Percentiles rank a stretch among this genome's conserved stretches.
These are phyloP conservation scores for Pseudoscleropodium purum DNA, from an alignment of 225 moss, liverwort and hornwort genomes.

Conservation along the genomic window DNA sequence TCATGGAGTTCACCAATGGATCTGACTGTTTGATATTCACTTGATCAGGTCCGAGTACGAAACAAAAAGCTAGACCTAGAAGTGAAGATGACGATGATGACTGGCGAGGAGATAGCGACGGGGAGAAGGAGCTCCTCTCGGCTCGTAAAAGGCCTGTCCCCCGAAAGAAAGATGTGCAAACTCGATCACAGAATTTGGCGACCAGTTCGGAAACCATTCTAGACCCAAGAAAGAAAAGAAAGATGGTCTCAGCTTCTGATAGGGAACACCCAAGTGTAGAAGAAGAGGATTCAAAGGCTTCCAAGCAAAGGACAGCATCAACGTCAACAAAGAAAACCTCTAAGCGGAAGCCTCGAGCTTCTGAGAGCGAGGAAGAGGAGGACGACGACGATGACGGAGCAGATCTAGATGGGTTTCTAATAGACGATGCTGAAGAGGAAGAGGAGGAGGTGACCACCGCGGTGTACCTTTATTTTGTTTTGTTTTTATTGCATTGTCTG, in stretches of 20 bases:
- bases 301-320: background rate
- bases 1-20: background rate
- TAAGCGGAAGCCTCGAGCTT: background rate
- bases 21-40: background rate
- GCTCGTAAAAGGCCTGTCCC: background rate
- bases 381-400: slow-evolving; percentile 19
- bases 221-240: slow-evolving; percentile 1
- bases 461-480: background rate
- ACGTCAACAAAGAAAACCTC: background rate
- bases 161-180: background rate
- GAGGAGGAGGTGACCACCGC: slow-evolving; percentile 7
- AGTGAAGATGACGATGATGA: slow-evolving; percentile 20
- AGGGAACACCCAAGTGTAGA: background rate
- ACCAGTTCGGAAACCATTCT: background rate
- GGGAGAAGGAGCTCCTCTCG: slow-evolving; percentile 7
- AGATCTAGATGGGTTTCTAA: slow-evolving; percentile 30
- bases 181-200: slow-evolving; percentile 5
- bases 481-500: background rate
- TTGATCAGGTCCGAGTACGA: slow-evolving; percentile 4
- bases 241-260: background rate
- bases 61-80: slow-evolving; percentile 3
- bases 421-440: slow-evolving; percentile 26
- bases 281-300: background rate
- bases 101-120: slow-evolving; percentile 39
- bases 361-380: slow-evolving; percentile 1